These are phyloP conservation scores for Pseudozyma sp. DNA, from an alignment of 1,284 basidiomycete species.

Conservation along the genomic window DNA sequence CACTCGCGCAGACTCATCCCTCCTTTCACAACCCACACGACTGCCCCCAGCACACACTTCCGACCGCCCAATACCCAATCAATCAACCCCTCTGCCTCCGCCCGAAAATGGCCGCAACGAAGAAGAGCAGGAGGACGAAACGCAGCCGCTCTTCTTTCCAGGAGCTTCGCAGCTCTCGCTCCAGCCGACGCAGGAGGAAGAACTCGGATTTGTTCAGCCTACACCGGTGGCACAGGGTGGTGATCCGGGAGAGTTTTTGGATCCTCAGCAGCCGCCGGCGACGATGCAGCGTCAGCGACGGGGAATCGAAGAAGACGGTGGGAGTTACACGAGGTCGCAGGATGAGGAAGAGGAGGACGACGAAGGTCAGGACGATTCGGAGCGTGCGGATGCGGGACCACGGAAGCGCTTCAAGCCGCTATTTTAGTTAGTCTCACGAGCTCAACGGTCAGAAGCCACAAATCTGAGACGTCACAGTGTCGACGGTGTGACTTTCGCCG, in stretches of 20 bases:
- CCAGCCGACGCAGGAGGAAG: conserved; percentile 8
- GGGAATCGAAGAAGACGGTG: neutral
- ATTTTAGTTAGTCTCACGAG: no score
- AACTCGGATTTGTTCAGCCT: conserved; percentile 13
- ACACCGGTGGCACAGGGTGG: conserved; percentile 32
- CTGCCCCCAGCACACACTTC: neutral
- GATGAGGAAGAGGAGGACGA: conserved; percentile 10
- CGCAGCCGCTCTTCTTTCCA: conserved; percentile 44
- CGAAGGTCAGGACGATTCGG: neutral
- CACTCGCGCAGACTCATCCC: neutral
- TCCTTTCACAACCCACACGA: neutral
- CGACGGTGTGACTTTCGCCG: no score
- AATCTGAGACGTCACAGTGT: no score
- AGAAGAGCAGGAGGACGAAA: conserved; percentile 1
- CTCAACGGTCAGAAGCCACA: no score
- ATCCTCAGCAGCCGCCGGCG: neutral
- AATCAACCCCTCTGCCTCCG: conserved; percentile 18
- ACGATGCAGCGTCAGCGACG: neutral
- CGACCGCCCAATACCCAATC: conserved; percentile 1
- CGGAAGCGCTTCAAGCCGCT: conserved; percentile 37
- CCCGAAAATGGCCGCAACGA: neutral
- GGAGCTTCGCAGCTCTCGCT: conserved; percentile 21
- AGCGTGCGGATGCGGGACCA: neutral
- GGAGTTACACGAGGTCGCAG: neutral
- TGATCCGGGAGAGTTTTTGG: conserved; percentile 28